phyloP scores from a whole-genome alignment of 805 yeast genomes.

The Scheffersomyces coipomensis region DNA sequence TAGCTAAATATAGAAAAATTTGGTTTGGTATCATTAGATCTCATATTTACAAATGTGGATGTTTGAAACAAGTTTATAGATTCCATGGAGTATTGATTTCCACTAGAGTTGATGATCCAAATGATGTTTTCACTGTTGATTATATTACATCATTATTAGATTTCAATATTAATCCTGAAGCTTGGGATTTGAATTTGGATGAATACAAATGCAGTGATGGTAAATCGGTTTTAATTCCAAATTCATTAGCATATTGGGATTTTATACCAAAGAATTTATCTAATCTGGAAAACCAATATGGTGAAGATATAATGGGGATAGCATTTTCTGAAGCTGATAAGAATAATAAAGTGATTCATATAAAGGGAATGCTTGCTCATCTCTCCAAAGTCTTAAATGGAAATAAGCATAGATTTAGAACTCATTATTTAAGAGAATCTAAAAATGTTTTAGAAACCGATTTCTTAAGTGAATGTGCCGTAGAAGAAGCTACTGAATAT shows the following conservation, averaged over 20 bases:
- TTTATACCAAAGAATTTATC: slow-evolving; percentile 3
- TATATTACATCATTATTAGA: slow-evolving; percentile 31
- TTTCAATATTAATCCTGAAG: slow-evolving; percentile 29
- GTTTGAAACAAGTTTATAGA: slow-evolving; percentile 15
- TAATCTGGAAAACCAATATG: slow-evolving; percentile 1
- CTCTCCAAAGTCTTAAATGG: slow-evolving; percentile 9
- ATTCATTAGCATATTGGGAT: slow-evolving; percentile 28
- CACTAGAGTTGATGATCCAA: slow-evolving; percentile 1
- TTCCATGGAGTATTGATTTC: slow-evolving; percentile 16
- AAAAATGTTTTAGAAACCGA: too few species aligned
- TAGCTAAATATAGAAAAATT: slow-evolving; percentile 8
- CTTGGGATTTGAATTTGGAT: slow-evolving; percentile 14
- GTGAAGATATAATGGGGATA: slow-evolving; percentile 23
- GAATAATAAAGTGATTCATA: slow-evolving; percentile 23
- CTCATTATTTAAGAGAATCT: too few species aligned
- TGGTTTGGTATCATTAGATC: slow-evolving; percentile 21
- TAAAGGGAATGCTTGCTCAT: slow-evolving; percentile 21
- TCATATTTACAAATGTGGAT: slow-evolving; percentile 15
- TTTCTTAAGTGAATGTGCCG: too few species aligned
- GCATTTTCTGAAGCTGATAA: slow-evolving; percentile 28
- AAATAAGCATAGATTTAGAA: too few species aligned
- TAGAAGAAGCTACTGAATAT: too few species aligned
- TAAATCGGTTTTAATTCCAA: slow-evolving; percentile 30
- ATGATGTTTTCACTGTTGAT: slow-evolving; percentile 14
- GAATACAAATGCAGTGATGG: slow-evolving; percentile 11